Base-by-base conservation (phyloP, 345 rosid species). In the Gynandropsis gynandra region DNA sequence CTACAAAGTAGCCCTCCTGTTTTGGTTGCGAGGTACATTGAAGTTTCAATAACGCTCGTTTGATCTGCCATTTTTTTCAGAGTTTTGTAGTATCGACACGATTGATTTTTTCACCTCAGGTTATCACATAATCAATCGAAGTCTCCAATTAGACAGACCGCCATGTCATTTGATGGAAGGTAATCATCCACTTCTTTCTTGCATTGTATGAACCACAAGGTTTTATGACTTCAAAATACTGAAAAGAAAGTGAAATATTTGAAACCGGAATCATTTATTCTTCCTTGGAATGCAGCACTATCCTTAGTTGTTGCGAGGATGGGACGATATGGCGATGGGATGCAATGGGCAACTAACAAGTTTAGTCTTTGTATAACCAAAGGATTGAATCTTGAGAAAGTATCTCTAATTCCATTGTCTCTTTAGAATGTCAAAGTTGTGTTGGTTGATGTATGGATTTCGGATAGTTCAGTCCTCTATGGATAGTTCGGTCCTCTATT, bases 291-390 rank as follows among this genome's bases (percentile, higher is more conserved):
- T 67, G 73, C 85, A 90, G 98, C 76, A 90, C 85, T 31, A 90
- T 90, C 54, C 89, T 90, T 43, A 76, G 92, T 66, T 78, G 87
- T 72, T 90, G 95, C 1, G 98, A 90, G 67, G 98, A 90, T 50
- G 95, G 96, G 34, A 80, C 96, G 0, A 82, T 87, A 63, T 87
- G 96, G 96, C 87, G 98, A 8, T 87, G 98, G 96, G 96, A 90
- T 67, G 78, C 68, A 9, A 43, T 64, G 46, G 15, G 54, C 77
- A 43, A 67, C 76, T 40, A 56, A 50, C 18, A 16, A 35, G 29
- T 53, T 38, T 29, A 41, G 20, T 50, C 58, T 64, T 24, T 24
- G 29, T 24, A 24, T 24, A 24, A 24, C 5, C 5, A 24, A 24
- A 5, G 29, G 2, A 24, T 24, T 24, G 2, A 5, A 24, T 24